These are phyloP conservation scores for Pestalotiopsis sp. DNA, from an alignment of 2,329 filamentous ascomycete genomes.

Conservation along the genomic window DNA sequence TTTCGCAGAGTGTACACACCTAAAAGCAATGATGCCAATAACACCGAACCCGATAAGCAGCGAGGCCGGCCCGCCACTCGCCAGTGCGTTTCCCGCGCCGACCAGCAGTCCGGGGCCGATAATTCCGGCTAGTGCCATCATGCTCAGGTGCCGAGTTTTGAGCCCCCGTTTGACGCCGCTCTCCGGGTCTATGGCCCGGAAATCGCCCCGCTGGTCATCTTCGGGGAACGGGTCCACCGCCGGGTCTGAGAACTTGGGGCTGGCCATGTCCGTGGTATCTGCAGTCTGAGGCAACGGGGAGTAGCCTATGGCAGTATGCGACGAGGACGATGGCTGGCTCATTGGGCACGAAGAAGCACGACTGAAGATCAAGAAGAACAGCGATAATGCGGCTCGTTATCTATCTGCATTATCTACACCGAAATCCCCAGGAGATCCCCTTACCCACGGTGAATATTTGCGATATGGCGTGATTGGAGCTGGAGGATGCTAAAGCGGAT, in stretches of 20 bases:
- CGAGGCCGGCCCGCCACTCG: slow-evolving; percentile 68
- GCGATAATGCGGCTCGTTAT: not conserved
- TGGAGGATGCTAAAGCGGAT: not conserved
- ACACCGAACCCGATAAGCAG: slow-evolving; percentile 72
- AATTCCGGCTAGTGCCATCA: slow-evolving; percentile 64
- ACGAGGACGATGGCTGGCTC: not conserved
- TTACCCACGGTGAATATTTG: not conserved
- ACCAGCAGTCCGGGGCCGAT: slow-evolving; percentile 72
- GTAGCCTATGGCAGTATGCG: not conserved
- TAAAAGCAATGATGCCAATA: slow-evolving; percentile 66
- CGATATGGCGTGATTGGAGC: slow-evolving; percentile 6
- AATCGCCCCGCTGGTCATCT: slow-evolving; percentile 4
- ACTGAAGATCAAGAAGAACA: not conserved
- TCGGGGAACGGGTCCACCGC: not conserved
- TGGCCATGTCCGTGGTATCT: slow-evolving; percentile 6
- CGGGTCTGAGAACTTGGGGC: slow-evolving; percentile 1
- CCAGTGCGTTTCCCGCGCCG: slow-evolving; percentile 68
- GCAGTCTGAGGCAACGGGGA: not conserved
- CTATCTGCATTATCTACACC: not conserved
- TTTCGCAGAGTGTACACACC: slow-evolving; percentile 15
- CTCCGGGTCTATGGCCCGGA: slow-evolving; percentile 36
- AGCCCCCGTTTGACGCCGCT: slow-evolving; percentile 66
- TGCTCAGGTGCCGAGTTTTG: slow-evolving; percentile 62
- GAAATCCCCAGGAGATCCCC: not conserved
- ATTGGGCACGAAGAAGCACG: not conserved